Conservation (phyloP, 306 rosid species). For the Inga leiocalycina region DNA sequence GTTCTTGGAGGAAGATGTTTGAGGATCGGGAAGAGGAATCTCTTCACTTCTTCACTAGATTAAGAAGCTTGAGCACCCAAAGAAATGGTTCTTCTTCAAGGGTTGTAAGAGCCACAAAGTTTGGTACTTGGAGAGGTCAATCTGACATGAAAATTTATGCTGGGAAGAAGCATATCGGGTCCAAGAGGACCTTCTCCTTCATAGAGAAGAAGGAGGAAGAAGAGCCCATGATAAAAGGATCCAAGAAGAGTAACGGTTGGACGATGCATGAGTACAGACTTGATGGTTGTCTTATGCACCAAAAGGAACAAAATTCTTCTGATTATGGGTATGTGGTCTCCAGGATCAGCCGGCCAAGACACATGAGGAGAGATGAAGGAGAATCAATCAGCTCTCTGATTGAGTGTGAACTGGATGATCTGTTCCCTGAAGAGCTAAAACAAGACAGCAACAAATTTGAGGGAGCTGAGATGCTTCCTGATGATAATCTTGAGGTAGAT, state of each 20-base stretch:
- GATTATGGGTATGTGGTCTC: not conserved
- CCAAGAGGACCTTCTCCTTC: not conserved
- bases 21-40: not conserved
- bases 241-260: not conserved
- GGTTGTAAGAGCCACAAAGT: not conserved
- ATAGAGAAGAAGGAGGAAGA: not conserved
- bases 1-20: not conserved
- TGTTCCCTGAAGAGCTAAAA: not conserved
- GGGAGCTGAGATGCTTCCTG: not conserved
- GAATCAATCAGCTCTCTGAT: not conserved
- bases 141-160: not conserved
- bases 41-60: not conserved
- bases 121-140: conserved; percentile 2
- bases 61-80: not conserved
- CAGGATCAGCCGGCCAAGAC: not conserved
- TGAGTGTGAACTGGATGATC: not conserved
- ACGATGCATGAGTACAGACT: conserved; percentile 2
- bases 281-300: not conserved
- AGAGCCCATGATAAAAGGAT: not conserved
- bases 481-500: not conserved
- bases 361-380: not conserved
- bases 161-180: not conserved
- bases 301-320: not conserved
- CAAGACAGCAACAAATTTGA: not conserved
- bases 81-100: not conserved